Conservation (phyloP, 257 asterid species). For the Solanum neorickii region DNA sequence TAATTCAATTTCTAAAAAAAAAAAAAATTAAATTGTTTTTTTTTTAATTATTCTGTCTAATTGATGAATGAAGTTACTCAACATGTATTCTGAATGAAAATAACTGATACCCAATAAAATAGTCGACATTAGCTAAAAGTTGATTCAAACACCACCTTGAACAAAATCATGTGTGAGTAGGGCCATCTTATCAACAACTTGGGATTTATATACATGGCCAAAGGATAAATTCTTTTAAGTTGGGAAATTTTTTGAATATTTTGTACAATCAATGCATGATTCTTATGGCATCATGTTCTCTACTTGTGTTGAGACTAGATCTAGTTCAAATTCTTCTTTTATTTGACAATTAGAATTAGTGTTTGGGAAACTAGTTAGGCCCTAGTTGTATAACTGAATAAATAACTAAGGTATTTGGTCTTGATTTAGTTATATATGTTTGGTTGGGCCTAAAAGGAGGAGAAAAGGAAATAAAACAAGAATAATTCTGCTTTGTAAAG, state of each 20-base stretch:
- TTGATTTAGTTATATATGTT: neutral
- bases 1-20: neutral
- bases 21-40: too few species aligned
- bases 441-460: neutral
- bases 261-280: conserved; percentile 1
- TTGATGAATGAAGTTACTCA: neutral
- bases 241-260: neutral
- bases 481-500: neutral
- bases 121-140: neutral
- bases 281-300: conserved; percentile 8
- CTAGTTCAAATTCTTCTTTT: neutral
- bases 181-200: conserved; percentile 8
- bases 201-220: neutral
- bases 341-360: neutral
- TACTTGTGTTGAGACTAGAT: neutral
- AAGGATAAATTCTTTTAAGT: neutral
- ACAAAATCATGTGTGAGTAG: conserved; percentile 4
- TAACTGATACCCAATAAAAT: neutral
- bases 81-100: neutral
- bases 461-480: neutral
- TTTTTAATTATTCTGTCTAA: neutral
- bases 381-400: neutral
- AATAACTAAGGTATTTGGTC: neutral
- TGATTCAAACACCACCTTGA: neutral
- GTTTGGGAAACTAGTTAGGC: neutral